Conservation (phyloP, 768 basidiomycete species). For the Russula foetens region DNA sequence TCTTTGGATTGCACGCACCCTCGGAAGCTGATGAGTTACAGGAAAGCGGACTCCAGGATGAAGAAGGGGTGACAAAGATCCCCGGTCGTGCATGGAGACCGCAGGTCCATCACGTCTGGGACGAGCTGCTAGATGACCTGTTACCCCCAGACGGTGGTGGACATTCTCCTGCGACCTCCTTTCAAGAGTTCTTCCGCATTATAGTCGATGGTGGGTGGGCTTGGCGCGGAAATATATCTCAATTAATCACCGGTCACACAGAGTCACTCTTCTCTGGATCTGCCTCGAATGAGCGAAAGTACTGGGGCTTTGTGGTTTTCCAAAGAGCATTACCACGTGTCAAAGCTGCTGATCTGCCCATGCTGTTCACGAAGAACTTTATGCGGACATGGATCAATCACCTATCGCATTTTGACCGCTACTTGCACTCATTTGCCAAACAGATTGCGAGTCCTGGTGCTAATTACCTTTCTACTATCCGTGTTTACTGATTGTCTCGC, state of each 20-base stretch:
- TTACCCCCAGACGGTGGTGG: slow-evolving; percentile 41
- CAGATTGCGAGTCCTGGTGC: slow-evolving; percentile 53
- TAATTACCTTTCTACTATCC: not conserved
- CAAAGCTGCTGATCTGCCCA: slow-evolving; percentile 56
- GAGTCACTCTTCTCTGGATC: slow-evolving; percentile 82
- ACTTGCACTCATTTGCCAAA: slow-evolving; percentile 81
- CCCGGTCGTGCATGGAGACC: slow-evolving; percentile 71
- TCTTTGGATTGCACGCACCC: not conserved
- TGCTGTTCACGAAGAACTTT: slow-evolving; percentile 90
- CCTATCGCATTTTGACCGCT: slow-evolving; percentile 78
- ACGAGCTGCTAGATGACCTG: slow-evolving; percentile 67
- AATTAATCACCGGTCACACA: slow-evolving; percentile 26
- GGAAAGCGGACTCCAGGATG: slow-evolving; percentile 41
- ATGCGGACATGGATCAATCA: slow-evolving; percentile 98
- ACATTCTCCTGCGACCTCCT: slow-evolving; percentile 44
- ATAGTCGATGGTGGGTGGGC: slow-evolving; percentile 75
- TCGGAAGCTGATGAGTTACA: not conserved
- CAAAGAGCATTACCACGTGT: slow-evolving; percentile 68
- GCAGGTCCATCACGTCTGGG: slow-evolving; percentile 90
- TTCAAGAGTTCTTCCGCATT: slow-evolving; percentile 85
- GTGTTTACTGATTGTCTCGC: not conserved
- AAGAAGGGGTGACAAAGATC: slow-evolving; percentile 40
- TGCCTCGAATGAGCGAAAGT: slow-evolving; percentile 82
- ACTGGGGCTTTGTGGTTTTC: slow-evolving; percentile 94
- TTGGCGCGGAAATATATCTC: not conserved